Evolutionary conservation across 2,329 filamentous ascomycete species (phyloP).

Genomic region (Aspergillus pseudoglaucus): DNA sequence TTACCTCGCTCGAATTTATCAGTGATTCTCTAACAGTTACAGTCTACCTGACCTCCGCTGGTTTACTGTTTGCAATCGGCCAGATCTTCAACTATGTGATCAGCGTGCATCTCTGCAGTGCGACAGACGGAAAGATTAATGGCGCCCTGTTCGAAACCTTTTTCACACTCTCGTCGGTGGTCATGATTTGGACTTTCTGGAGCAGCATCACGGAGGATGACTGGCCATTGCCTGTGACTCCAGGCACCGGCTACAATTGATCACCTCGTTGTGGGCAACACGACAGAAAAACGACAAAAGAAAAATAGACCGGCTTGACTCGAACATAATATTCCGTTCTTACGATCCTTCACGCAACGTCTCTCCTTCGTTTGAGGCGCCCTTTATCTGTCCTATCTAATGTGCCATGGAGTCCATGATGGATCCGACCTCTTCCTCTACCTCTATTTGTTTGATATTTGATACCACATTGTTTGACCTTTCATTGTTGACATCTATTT

Average conservation of each 20-base stretch:
- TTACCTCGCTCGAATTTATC: conserved; percentile 9
- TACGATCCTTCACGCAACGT: neutral
- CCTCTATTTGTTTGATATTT: neutral
- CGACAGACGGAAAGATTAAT: conserved; percentile 79
- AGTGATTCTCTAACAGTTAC: conserved; percentile 7
- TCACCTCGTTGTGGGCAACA: neutral
- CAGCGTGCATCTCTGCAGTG: conserved; percentile 82
- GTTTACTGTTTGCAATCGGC: conserved; percentile 77
- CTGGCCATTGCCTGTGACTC: conserved; percentile 61
- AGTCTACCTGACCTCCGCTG: conserved; percentile 70
- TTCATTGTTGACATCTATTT: neutral
- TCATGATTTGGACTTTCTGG: conserved; percentile 91
- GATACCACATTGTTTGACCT: conserved; percentile 14
- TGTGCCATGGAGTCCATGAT: neutral
- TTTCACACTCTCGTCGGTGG: conserved; percentile 79
- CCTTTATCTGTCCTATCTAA: neutral
- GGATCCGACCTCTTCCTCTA: neutral
- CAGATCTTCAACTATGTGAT: conserved; percentile 96
- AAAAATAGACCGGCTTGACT: neutral
- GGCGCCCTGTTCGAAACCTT: conserved; percentile 88
- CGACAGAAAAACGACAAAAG: too few relatives aligned
- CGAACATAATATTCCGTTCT: conserved; percentile 3
- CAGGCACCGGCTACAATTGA: conserved; percentile 25
- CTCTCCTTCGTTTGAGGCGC: neutral
- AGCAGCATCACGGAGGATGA: conserved; percentile 98